phyloP scores from a whole-genome alignment of 495 filamentous ascomycete species.

The Cetradonia linearis region DNA sequence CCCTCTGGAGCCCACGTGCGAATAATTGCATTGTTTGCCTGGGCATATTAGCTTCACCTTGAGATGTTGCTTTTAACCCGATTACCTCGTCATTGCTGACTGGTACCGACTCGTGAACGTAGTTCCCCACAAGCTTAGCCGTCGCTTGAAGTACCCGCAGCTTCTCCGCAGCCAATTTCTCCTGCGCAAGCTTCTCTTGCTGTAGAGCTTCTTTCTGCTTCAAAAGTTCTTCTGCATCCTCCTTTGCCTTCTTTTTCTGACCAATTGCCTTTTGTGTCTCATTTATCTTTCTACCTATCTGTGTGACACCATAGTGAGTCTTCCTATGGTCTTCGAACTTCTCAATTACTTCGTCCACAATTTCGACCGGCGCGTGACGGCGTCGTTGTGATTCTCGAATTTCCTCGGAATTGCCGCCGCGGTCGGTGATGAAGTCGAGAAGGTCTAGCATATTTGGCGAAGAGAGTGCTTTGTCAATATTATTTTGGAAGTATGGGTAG shows the following conservation, averaged over 20 bases:
- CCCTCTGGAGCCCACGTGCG: slow-evolving; percentile 72
- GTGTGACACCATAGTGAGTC: slow-evolving; percentile 69
- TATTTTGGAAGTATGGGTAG: not conserved
- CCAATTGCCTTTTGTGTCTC: slow-evolving; percentile 81
- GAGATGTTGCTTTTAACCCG: not conserved
- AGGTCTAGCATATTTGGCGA: slow-evolving; percentile 58
- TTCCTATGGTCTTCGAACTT: slow-evolving; percentile 79
- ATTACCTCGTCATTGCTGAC: slow-evolving; percentile 72
- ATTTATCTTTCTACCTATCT: slow-evolving; percentile 77
- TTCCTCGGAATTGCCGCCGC: slow-evolving; percentile 77
- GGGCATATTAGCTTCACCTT: not conserved
- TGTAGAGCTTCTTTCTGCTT: slow-evolving; percentile 64
- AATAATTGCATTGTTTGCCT: slow-evolving; percentile 72
- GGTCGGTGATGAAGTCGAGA: slow-evolving; percentile 70
- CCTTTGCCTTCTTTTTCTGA: slow-evolving; percentile 89
- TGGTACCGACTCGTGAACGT: slow-evolving; percentile 89
- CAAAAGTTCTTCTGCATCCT: slow-evolving; percentile 66
- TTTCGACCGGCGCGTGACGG: slow-evolving; percentile 58
- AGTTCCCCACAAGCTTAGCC: slow-evolving; percentile 79
- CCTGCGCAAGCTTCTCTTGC: slow-evolving; percentile 66
- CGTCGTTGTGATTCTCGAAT: slow-evolving; percentile 83
- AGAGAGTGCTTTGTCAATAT: not conserved
- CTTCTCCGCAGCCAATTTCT: slow-evolving; percentile 63
- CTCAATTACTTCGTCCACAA: slow-evolving; percentile 81
- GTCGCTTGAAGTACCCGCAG: slow-evolving; percentile 61